Base-by-base conservation (phyloP, 1,139 yeast species). In the Lodderomyces elongisporus region DNA sequence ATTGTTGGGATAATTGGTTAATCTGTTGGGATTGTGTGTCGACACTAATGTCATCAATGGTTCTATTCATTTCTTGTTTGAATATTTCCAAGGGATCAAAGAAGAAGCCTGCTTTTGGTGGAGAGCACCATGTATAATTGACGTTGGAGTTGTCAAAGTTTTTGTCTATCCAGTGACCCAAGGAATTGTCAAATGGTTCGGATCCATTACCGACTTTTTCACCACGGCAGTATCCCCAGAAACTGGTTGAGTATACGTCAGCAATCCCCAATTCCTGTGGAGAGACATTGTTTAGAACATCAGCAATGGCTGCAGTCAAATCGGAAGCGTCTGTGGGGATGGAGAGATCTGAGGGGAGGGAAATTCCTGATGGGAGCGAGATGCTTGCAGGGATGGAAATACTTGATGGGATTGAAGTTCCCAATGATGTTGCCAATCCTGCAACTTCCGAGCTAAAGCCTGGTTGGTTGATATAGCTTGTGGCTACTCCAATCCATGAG, bases 181-280 rank as follows among this genome's bases (percentile, higher is more conserved):
- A 18, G 4, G 29, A 17, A 14, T 26, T 30, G 16, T 35, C 31
- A 14, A 41, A 35, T n/a, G 39, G 33, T 12, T 32, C 28, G n/a
- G 44, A 43, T 14, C 47, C 41, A 18, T 48, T 45, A 21, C 13
- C 17, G 15, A 22, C 15, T 5, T 22, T 14, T 3, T 41, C 37
- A 16, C 89, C 91, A 45, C 70, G 62, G 56, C 94, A 84, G 58
- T 80, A 83, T 21, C 88, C 89, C 77, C 88, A 82, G 51, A 71
- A 66, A 30, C 87, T 77, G 27, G 81, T 60, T 12, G 79, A 67
- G 51, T 81, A 82, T 17, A 77, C 74, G 32, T 76, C 77, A 5
- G 83, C 62, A 21, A 82, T 56, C 1, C 85, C 85, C 29, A 76
- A 49, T 26, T 53, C 54, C 13, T 41, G 30, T 30, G 56, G 56